A percentile compares a stretch with the other conserved stretches of the same genome.
Conservation (phyloP, 2,329 filamentous ascomycete species). For the Botrytis aclada region DNA sequence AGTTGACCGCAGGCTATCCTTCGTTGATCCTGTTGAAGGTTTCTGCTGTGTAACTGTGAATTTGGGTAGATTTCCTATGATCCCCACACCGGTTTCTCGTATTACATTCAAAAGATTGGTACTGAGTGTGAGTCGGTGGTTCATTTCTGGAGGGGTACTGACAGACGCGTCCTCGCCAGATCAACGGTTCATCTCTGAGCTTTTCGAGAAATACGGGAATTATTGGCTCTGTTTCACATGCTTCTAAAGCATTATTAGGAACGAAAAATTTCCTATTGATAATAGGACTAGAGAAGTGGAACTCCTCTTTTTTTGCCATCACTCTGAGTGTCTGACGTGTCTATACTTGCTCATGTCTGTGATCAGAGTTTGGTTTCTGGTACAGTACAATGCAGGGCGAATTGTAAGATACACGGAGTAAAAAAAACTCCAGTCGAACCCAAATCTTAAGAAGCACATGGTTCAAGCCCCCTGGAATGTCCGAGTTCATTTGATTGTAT, state of each 20-base stretch:
- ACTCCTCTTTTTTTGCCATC: not conserved
- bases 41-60: not conserved
- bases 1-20: not conserved
- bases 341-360: not conserved
- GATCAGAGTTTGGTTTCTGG: conserved; percentile 1
- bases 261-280: not conserved
- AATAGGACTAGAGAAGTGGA: conserved; percentile 6
- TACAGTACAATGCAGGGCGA: not conserved
- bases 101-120: not conserved
- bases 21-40: not conserved
- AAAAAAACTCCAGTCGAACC: not conserved
- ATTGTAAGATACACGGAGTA: not conserved
- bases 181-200: conserved; percentile 2
- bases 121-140: not conserved
- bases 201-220: not conserved
- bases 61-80: not conserved
- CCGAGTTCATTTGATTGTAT: not conserved
- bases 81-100: not conserved
- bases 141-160: not conserved
- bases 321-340: conserved; percentile 9
- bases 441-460: not conserved
- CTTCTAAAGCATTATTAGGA: not conserved
- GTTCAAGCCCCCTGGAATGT: not conserved
- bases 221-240: conserved; percentile 5
- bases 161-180: conserved; percentile 4